Evolutionary conservation across 805 yeast species (phyloP).

Genomic region (Blastobotrys parvus): DNA sequence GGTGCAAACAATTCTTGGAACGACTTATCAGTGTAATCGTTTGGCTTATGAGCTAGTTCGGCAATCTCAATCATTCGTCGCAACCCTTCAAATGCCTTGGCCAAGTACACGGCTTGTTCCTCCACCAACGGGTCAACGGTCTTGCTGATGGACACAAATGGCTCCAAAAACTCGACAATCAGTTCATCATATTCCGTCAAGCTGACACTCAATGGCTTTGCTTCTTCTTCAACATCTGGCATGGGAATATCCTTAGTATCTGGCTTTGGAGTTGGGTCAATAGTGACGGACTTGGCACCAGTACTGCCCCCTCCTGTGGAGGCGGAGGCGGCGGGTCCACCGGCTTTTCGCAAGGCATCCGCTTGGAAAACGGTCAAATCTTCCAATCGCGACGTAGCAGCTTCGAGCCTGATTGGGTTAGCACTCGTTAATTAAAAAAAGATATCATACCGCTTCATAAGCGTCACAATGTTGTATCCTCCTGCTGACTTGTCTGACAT

Average conservation of each 20-base stretch:
- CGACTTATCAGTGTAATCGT: conserved; percentile 21
- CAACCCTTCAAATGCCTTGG: conserved; percentile 51
- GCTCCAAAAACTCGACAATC: conserved; percentile 44
- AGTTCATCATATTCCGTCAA: conserved; percentile 44
- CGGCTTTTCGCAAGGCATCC: conserved; percentile 33
- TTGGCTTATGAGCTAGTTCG: conserved; percentile 56
- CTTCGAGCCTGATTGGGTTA: conserved; percentile 52
- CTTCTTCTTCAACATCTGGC: neutral
- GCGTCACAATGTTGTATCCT: conserved; percentile 83
- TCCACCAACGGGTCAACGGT: conserved; percentile 50
- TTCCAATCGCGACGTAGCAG: conserved; percentile 87
- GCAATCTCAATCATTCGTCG: conserved; percentile 53
- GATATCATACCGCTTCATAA: conserved; percentile 58
- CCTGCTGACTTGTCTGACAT: neutral
- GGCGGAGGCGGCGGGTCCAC: conserved; percentile 5
- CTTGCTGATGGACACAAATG: conserved; percentile 48
- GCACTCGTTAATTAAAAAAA: conserved; percentile 1
- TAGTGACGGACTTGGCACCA: conserved; percentile 5
- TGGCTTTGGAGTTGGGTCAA: conserved; percentile 7
- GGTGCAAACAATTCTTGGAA: conserved; percentile 58
- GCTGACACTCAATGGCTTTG: neutral
- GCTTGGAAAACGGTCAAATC: conserved; percentile 79
- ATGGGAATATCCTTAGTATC: conserved; percentile 15
- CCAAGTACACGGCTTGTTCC: conserved; percentile 32
- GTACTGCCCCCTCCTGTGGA: neutral